phyloP scores from a whole-genome alignment of 106 monocot genomes.

The Dendrobium officinale region DNA sequence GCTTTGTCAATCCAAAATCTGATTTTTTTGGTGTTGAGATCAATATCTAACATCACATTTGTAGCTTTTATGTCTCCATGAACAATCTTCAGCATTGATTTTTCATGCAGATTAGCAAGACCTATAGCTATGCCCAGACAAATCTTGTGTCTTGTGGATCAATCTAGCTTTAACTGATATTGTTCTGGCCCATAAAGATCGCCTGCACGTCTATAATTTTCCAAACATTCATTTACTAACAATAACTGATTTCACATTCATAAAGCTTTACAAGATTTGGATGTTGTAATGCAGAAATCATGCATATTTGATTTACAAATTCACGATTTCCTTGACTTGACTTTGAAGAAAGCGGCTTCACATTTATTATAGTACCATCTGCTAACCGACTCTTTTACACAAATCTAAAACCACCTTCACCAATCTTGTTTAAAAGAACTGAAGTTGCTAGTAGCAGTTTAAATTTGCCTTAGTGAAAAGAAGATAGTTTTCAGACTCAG shows the following conservation, averaged over 20 bases:
- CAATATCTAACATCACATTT: conserved; percentile 38
- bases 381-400: no score
- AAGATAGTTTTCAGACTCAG: conserved; percentile 14
- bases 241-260: conserved; percentile 50
- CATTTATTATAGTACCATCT: conserved; percentile 21
- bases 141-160: conserved; percentile 13
- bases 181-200: conserved; percentile 28
- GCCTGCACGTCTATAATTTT: conserved; percentile 55
- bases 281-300: conserved; percentile 45
- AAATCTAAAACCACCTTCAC: no score
- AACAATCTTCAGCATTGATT: conserved; percentile 26
- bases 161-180: conserved; percentile 9
- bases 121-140: conserved; percentile 38
- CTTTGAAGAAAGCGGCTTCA: conserved; percentile 26
- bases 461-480: conserved; percentile 24
- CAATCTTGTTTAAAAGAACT: no score
- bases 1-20: conserved; percentile 38
- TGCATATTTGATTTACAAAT: conserved; percentile 41
- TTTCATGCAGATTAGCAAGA: conserved; percentile 40
- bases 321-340: conserved; percentile 37
- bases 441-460: no score
- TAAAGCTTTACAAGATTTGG: conserved; percentile 60
- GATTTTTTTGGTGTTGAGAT: conserved; percentile 61
- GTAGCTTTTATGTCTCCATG: conserved; percentile 31
- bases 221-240: conserved; percentile 53